These are phyloP conservation scores for Silene uniflora DNA, from an alignment of 148 eudicot species.

Conservation along the genomic window DNA sequence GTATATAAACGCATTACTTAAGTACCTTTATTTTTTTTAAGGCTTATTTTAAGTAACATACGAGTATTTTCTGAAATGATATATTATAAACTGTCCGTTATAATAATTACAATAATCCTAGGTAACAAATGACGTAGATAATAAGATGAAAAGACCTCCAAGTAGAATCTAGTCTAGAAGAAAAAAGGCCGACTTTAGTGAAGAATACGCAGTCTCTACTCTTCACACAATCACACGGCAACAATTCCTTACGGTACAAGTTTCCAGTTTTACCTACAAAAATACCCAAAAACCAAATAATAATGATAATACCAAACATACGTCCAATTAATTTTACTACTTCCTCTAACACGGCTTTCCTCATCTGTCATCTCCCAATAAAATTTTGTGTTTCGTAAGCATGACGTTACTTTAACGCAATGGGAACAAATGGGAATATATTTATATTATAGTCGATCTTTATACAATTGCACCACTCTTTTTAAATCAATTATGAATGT, in stretches of 20 bases:
- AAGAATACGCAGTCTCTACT: constrained; percentile 4
- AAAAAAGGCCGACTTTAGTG: constrained; percentile 8
- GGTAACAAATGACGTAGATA: too few relatives aligned
- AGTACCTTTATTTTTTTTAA: too few relatives aligned
- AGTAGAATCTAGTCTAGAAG: constrained; percentile 17
- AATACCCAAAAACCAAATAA: too few relatives aligned
- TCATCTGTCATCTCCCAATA: neutral
- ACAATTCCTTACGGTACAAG: constrained; percentile 31
- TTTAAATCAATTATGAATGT: neutral
- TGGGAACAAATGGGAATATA: constrained; percentile 57
- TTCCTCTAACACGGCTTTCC: constrained; percentile 8
- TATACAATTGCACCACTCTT: neutral
- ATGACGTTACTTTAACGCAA: constrained; percentile 49
- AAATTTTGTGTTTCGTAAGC: constrained; percentile 27
- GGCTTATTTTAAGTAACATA: too few relatives aligned
- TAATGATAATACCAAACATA: neutral
- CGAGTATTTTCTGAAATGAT: too few relatives aligned
- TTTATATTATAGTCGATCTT: neutral
- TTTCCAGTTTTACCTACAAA: constrained; percentile 11
- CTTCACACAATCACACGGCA: constrained; percentile 15
- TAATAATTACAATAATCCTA: too few relatives aligned
- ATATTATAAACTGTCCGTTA: too few relatives aligned
- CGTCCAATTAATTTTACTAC: neutral
- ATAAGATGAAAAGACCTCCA: too few relatives aligned
- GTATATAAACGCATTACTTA: too few relatives aligned